Evolutionary conservation across 2,329 filamentous ascomycete species (phyloP), one percentile per base, ranked within the genome.

Genomic region (Westerdykella aurantiaca): DNA sequence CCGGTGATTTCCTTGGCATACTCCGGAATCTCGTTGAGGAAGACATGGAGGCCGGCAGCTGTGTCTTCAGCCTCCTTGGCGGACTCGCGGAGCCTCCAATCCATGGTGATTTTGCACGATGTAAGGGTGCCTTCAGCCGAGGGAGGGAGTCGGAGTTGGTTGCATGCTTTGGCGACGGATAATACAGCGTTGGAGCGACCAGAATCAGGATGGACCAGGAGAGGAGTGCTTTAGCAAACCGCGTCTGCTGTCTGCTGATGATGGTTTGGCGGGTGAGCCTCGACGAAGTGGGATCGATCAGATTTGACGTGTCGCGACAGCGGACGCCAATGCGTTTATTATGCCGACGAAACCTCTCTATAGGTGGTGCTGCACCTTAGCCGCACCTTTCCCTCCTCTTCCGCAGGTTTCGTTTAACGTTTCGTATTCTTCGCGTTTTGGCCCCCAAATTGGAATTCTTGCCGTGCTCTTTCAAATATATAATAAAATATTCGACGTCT

Each of bases 61-160:
- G 75, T 71, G 39, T 79, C 74, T 56, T 79, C 73, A 48, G 75
- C 73, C 44, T 70, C 69, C 53, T 70, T 67, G 55, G 75, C 63
- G 52, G 65, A 64, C 34, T 67, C 64, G 41, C 62, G 53, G 23
- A 66, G 59, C 53, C 53, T 58, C 63, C 60, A 64, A 51, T 66
- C 63, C 64, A 68, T 67, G 48, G 43, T 53, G 49, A 46, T 57
- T 57, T 44, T 6, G 57, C 49, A 57, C 59, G 56, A 56, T 49
- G 39, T 43, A 44, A 45, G 38, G 48, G n/a, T n/a, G 39, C 45
- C 39, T 53, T 54, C 50, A 55, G 44, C 49, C 56, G 49, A 57
- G 43, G 39, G 38, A 48, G 50, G 47, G 40, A n/a, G 39, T 37
- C 37, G 38, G 43, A 33, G 45, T 35, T 25, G 45, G 35, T 42